A percentile compares a stretch with the other conserved stretches of the same genome.
Evolutionary conservation across 2,329 filamentous ascomycete species (phyloP).

Genomic region (Monilinia fructicola): DNA sequence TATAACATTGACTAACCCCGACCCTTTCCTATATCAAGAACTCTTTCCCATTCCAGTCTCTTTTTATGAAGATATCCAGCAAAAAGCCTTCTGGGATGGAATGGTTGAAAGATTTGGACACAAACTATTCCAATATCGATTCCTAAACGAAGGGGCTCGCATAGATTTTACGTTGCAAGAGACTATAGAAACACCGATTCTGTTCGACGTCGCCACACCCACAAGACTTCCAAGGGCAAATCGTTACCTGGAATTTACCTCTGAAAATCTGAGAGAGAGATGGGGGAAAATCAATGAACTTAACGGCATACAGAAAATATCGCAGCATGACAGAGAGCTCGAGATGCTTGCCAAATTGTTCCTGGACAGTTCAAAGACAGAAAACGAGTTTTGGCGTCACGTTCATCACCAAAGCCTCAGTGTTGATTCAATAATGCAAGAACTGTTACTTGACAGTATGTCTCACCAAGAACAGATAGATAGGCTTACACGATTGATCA

Average conservation of each 20-base stretch:
- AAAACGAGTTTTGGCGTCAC: slow-evolving; percentile 5
- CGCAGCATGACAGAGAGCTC: background rate
- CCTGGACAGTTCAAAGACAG: background rate
- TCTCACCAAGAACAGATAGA: background rate
- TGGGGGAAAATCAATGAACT: background rate
- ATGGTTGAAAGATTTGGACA: slow-evolving; percentile 26
- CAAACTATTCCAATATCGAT: slow-evolving; percentile 25
- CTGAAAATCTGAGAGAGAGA: background rate
- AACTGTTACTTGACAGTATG: background rate
- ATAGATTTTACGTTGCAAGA: background rate
- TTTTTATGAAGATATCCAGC: slow-evolving; percentile 31
- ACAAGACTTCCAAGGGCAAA: too few species aligned
- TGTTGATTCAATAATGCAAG: background rate
- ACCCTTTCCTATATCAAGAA: slow-evolving; percentile 11
- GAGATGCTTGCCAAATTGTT: background rate
- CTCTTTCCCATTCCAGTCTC: slow-evolving; percentile 27
- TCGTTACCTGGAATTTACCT: background rate
- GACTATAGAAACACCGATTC: background rate
- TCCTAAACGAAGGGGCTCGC: slow-evolving; percentile 17
- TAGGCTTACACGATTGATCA: background rate
- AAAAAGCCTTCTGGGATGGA: slow-evolving; percentile 31
- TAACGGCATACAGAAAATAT: background rate
- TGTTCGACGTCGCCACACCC: background rate
- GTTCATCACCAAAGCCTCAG: background rate
- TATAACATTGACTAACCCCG: slow-evolving; percentile 24